Evolutionary conservation across 2,329 filamentous ascomycete genomes (phyloP), one percentile per base, ranked within the genome.

Genomic region (Colletotrichum brevisporum): DNA sequence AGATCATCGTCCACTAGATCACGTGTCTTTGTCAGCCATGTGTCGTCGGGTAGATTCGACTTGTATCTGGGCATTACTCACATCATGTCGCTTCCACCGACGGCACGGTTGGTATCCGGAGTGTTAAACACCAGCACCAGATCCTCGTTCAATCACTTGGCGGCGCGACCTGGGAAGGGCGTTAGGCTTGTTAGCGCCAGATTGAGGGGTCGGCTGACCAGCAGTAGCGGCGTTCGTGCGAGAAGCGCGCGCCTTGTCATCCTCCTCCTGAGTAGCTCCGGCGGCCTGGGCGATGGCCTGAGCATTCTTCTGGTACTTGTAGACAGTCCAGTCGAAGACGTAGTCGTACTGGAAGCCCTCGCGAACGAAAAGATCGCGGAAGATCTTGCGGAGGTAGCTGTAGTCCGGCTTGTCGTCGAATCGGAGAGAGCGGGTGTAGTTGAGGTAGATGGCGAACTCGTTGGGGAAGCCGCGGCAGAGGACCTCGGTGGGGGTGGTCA

Each of bases 361-460:
- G 72, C 96, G 94, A 75, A 99, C 96, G 79, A 99, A 99, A 70
- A 99, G 91, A 80, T 99, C 96, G 72, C 96, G 95, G 94, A 99
- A 99, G 85, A 99, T 98, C 92, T 98, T 98, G 84, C 96, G 94
- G 67, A 99, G 93, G 85, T 99, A 99, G 74, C 94, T 98, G 88
- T 99, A 99, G 83, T 99, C 96, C 47, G 96, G 96, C 91, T 98
- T 98, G 87, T 99, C 96, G 81, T 99, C 96, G 84, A 99, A 99
- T 76, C 96, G 95, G 74, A 99, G 94, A 66, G 95, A 98, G 71
- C 96, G 94, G 62, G 95, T 98, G 88, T 99, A 98, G 91, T 98
- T 98, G 73, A 99, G 89, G 83, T 99, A 99, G 83, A 98, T 98
- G 86, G 95, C 95, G 77, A 99, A 99, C 85, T 99, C 96, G 83